Percentiles rank a stretch among this genome's conserved stretches.
Evolutionary conservation across 1,284 basidiomycete species (phyloP).

Genomic region (Retiboletus flavoniger): DNA sequence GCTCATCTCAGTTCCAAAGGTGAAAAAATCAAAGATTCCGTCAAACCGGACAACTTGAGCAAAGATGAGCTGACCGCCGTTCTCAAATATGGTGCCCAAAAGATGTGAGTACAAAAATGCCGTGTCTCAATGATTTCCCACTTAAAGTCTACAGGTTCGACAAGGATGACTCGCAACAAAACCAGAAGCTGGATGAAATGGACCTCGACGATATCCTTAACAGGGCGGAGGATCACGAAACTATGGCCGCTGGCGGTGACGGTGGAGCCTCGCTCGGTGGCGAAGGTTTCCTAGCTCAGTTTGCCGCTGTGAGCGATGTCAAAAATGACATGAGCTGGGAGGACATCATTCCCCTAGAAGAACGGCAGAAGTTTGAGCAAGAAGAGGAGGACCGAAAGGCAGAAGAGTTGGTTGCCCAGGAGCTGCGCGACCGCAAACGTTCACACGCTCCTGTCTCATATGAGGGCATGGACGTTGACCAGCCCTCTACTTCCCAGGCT

Average conservation of each 20-base stretch:
- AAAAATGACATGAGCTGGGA: conserved; percentile 99
- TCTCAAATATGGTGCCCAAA: conserved; percentile 98
- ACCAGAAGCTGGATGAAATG: conserved; percentile 98
- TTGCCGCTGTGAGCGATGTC: conserved; percentile 95
- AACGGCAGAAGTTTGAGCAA: conserved; percentile 82
- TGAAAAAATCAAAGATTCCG: conserved; percentile 60
- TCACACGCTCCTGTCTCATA: conserved; percentile 86
- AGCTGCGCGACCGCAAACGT: conserved; percentile 76
- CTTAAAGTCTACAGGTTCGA: conserved; percentile 71
- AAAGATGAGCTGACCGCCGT: conserved; percentile 99
- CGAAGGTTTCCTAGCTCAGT: conserved; percentile 93
- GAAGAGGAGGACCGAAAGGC: conserved; percentile 77
- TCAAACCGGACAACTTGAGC: conserved; percentile 86
- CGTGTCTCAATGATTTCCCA: conserved; percentile 13
- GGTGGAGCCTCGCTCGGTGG: conserved; percentile 89
- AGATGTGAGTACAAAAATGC: conserved; percentile 63
- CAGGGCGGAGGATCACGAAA: conserved; percentile 97
- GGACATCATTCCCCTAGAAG: conserved; percentile 95
- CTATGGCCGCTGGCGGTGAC: conserved; percentile 76
- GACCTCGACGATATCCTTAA: conserved; percentile 98
- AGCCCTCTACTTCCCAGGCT: conserved; percentile 56
- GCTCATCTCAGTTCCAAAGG: conserved; percentile 88
- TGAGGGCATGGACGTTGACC: conserved; percentile 88
- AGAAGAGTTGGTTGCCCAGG: conserved; percentile 64
- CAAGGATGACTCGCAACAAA: conserved; percentile 91